A percentile compares a stretch with the other conserved stretches of the same genome.
Evolutionary conservation across 2,329 filamentous ascomycete genomes (phyloP).

Genomic region (Cadophora malorum): DNA sequence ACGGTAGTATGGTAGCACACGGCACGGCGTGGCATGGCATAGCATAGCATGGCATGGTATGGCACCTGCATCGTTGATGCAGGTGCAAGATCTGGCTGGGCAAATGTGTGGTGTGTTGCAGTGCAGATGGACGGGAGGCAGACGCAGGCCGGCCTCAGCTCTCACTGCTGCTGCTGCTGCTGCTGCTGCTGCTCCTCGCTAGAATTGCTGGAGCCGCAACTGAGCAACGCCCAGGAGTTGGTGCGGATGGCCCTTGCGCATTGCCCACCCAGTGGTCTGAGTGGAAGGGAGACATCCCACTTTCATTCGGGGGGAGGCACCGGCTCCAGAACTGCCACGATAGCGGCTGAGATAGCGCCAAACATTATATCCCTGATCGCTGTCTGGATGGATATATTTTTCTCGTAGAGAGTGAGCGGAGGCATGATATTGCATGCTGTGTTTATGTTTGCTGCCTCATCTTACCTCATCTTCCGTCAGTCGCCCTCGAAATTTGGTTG

Average conservation of each 20-base stretch:
- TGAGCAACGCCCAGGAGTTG: not conserved
- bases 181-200: not conserved
- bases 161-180: not conserved
- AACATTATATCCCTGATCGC: conserved; percentile 21
- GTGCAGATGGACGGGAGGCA: not conserved
- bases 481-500: not conserved
- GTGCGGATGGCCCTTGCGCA: conserved; percentile 2
- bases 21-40: not conserved
- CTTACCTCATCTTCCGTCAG: not conserved
- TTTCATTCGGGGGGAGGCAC: not conserved
- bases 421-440: not conserved
- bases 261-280: conserved; percentile 12
- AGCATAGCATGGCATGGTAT: not conserved
- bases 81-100: conserved; percentile 3
- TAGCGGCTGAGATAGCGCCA: conserved; percentile 20
- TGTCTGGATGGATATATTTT: conserved; percentile 8
- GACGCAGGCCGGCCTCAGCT: not conserved
- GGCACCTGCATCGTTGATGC: conserved; percentile 4
- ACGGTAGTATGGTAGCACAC: not conserved
- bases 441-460: not conserved
- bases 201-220: not conserved
- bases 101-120: not conserved
- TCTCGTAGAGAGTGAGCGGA: not conserved
- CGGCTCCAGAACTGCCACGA: conserved; percentile 16
- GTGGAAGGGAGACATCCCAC: not conserved